Evolutionary conservation across 495 filamentous ascomycete species (phyloP).

Genomic region (Aspergillus asperescens): DNA sequence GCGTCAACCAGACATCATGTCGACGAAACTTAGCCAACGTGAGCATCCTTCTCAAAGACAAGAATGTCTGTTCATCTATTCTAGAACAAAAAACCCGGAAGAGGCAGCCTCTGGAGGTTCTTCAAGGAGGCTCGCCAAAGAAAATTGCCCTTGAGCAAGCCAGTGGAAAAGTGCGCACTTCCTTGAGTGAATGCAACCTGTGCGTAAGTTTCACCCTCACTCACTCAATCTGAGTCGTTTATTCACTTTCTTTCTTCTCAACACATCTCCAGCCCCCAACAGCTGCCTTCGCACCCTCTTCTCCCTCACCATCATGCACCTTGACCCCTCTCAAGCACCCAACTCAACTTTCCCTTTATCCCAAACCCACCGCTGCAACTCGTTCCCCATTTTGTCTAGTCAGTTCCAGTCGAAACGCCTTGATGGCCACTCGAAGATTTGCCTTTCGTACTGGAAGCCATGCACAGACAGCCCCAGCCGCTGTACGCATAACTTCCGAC

Average conservation of each 20-base stretch:
- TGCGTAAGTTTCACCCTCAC: not conserved
- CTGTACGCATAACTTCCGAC: not conserved
- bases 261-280: not conserved
- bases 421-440: constrained; percentile 3
- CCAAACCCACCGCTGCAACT: not conserved
- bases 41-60: not conserved
- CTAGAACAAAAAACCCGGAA: constrained; percentile 17
- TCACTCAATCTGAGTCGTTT: no score
- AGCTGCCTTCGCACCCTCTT: not conserved
- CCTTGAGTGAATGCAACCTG: not conserved
- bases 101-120: constrained; percentile 12
- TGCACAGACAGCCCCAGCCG: not conserved
- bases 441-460: not conserved
- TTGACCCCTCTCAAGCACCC: not conserved
- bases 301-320: not conserved
- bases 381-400: not conserved
- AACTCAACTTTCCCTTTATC: not conserved
- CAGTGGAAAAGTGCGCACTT: not conserved
- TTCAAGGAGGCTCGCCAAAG: constrained; percentile 10
- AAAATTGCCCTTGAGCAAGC: not conserved
- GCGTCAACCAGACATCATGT: not conserved
- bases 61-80: not conserved
- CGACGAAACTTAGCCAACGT: constrained; percentile 10
- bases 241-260: not conserved
- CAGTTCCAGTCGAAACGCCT: not conserved